Evolutionary conservation across 2,329 filamentous ascomycete species (phyloP).

Genomic region (Cercospora sesami): DNA sequence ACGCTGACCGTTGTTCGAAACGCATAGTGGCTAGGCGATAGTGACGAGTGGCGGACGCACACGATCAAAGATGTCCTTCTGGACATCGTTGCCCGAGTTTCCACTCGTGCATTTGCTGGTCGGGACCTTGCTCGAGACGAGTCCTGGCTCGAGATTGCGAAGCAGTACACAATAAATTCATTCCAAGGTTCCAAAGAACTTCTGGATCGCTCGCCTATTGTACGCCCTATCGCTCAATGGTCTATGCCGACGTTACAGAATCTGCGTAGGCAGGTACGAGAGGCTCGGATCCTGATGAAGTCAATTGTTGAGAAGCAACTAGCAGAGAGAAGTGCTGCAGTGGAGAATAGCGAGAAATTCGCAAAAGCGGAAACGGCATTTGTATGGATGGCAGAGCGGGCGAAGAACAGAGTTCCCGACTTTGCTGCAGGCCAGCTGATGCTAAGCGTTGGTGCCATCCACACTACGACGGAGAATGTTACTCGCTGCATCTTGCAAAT

Average conservation of each 20-base stretch:
- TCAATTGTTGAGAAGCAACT: neutral
- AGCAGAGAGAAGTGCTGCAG: neutral
- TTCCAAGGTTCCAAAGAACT: neutral
- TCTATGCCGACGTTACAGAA: neutral
- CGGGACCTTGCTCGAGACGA: neutral
- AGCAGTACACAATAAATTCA: neutral
- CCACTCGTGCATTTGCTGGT: neutral
- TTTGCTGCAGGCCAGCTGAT: constrained; percentile 10
- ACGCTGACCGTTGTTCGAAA: neutral
- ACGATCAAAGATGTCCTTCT: neutral
- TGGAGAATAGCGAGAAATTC: neutral
- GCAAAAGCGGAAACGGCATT: neutral
- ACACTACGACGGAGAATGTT: constrained; percentile 27
- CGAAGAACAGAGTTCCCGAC: neutral
- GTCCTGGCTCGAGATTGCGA: neutral
- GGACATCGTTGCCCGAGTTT: neutral
- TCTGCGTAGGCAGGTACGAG: neutral
- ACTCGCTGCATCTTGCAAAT: constrained; percentile 8
- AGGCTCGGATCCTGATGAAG: neutral
- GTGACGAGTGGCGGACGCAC: constrained; percentile 12
- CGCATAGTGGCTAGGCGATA: neutral
- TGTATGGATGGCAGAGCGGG: neutral
- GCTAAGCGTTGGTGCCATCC: constrained; percentile 24
- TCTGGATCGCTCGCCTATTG: neutral
- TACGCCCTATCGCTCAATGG: neutral